Evolutionary conservation across 2,329 filamentous ascomycete genomes (phyloP), one percentile per base, ranked within the genome.

Genomic region (Torrubiella hemipterigena): DNA sequence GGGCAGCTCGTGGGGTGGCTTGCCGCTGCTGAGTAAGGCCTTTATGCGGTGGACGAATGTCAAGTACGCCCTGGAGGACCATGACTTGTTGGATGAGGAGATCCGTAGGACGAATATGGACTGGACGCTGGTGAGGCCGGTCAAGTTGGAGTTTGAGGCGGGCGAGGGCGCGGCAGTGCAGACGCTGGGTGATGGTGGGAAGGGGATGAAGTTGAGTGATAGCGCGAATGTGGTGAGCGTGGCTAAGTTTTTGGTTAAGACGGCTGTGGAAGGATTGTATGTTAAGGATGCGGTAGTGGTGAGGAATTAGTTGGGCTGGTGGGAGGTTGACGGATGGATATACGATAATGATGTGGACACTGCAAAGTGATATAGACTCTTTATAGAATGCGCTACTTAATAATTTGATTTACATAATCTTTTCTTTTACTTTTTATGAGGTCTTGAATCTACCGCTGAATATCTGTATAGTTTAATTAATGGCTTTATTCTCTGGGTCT

Each of bases 1-100:
- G 13, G 57, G 55, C 5, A 51, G 58, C 32, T 58, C 54, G 15
- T 56, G 52, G 55, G 34, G 7, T 2, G 49, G 47, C 3, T 34
- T 59, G 12, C 50, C 52, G 6, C 51, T 42, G 41, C 31, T 59
- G 26, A 47, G 37, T 38, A 55, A 52, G 32, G 50, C 43, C 1
- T 54, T 59, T 31, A 46, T 61, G 49, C 38, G 46, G 2, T 56
- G 46, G 48, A 58, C 55, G 12, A 59, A 60, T 29, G 37, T 59
- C 41, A 59, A 58, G 38, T 49, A 54, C 32, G 50, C 56, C 4
- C 44, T 60, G 16, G 44, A 53, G 31, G 56, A 60, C 32, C 56
- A 60, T 11, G 27, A 35, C 30, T 34, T 52, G 10, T 32, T 59
- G n/a, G 49, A 60, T 20, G 44, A 50, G 36, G 54, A 58, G 37